Conservation (phyloP, 176 grass and related monocot species). For the Urochloa ruziziensis region DNA sequence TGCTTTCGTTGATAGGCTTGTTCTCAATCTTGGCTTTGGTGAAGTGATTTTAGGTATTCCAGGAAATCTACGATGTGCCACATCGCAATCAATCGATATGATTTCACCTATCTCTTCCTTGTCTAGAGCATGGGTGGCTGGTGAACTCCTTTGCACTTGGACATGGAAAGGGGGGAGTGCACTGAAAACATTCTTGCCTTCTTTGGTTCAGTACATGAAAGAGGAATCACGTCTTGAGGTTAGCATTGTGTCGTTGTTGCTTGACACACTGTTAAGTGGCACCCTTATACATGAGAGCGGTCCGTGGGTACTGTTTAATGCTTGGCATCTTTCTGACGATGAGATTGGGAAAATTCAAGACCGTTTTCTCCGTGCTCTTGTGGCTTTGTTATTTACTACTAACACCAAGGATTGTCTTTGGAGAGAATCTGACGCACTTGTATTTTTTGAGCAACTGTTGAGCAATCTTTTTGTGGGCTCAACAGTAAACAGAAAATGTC, state of each 20-base stretch:
- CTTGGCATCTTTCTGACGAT: slow-evolving; percentile 59
- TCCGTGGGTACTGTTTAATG: slow-evolving; percentile 75
- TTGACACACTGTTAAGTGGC: slow-evolving; percentile 63
- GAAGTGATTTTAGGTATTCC: slow-evolving; percentile 74
- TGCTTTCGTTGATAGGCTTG: slow-evolving; percentile 75
- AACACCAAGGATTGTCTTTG: slow-evolving; percentile 45
- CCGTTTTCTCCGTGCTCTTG: slow-evolving; percentile 67
- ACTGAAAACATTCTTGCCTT: slow-evolving; percentile 65
- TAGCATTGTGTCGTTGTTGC: slow-evolving; percentile 43
- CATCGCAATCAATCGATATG: slow-evolving; percentile 31
- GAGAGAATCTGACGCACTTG: slow-evolving; percentile 51
- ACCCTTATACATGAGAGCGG: slow-evolving; percentile 51
- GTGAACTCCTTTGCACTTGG: slow-evolving; percentile 86
- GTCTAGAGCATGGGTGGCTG: slow-evolving; percentile 80
- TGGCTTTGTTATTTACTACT: slow-evolving; percentile 58
- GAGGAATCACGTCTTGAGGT: slow-evolving; percentile 35
- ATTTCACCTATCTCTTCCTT: slow-evolving; percentile 29
- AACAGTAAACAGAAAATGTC: slow-evolving; percentile 45
- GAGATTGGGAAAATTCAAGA: slow-evolving; percentile 72
- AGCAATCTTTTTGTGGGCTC: slow-evolving; percentile 49
- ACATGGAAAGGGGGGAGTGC: slow-evolving; percentile 62
- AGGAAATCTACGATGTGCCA: slow-evolving; percentile 24
- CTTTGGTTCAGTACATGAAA: slow-evolving; percentile 62
- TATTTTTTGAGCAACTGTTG: slow-evolving; percentile 58
- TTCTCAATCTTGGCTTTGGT: slow-evolving; percentile 67